Evolutionary conservation across 2,329 filamentous ascomycete species (phyloP), one percentile per base, ranked within the genome.

Genomic region (Neonectria faginata): DNA sequence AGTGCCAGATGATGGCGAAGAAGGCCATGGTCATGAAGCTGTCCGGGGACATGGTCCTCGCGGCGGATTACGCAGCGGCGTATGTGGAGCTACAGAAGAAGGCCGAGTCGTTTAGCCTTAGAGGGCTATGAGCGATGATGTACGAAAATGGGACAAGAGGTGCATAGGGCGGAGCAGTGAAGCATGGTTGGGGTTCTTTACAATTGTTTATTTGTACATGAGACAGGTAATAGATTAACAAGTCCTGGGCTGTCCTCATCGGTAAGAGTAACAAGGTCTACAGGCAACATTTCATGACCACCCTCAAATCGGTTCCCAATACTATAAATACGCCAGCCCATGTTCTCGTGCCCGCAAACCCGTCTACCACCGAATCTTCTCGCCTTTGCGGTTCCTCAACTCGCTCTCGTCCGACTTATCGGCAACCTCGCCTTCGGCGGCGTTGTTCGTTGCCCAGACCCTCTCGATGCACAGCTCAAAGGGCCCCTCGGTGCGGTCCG

Each of bases 391-490:
- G 33, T 80, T 81, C 68, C 75, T 79, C 25, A 82, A 59, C 45
- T 74, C 73, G 22, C 76, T 74, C 6, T 69, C 67, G 2, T 73
- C 73, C 18, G 59, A 33, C 27, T 59, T 47, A 66, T 65, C 33
- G 60, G 61, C 10, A 64, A 11, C 11, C n/a, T 66, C 72, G 3
- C 27, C 67, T 45, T 70, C 74, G 3, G 61, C 67, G 11, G 69
- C 58, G 29, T 79, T 64, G 53, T 97, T 97, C 1, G 94, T 97
- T 0, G 95, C 94, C 93, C 95, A 99, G 18, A 97, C 89, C 65
- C 89, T 88, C 75, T 94, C 91, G 57, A 99, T 90, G 66, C 89
- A 91, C 42, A 99, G 83, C 78, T 97, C 92, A 79, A 95, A 99
- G 1, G 93, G 92, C 0, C 95, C 96, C 7, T 93, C 91, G 41